Evolutionary conservation across 208 protist species (phyloP), one percentile per base, ranked within the genome.

Genomic region (Lotmaria passim): DNA sequence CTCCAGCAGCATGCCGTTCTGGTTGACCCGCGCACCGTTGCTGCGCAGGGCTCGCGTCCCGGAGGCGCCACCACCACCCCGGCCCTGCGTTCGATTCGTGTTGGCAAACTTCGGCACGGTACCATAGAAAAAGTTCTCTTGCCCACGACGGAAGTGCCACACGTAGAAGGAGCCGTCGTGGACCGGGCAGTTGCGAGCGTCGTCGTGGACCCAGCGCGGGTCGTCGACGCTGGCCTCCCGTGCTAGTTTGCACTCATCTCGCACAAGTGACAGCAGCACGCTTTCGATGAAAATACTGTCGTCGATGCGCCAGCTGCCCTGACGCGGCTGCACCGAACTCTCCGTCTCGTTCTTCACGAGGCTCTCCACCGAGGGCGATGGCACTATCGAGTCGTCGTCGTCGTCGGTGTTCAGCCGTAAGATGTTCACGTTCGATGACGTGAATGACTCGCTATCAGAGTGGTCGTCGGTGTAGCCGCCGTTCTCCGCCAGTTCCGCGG

Each of bases 31-130:
- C 15, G 24, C 33, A 7, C 60, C 48, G 60, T 31, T n/a, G 60
- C 50, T 52, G 31, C 31, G 60, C 60, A 55, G 31, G 5, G 60
- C 30, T 2, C 47, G 60, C 4, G 28, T 53, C 23, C 60, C 60
- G 24, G 33, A 67, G 7, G 46, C 28, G 12, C 43, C 44, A 38
- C 60, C 51, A 48, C 34, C 47, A 34, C 31, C 56, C 33, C 69
- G 69, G 5, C 14, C 38, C 33, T 28, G 31, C 14, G 47, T 38
- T 8, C 59, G 73, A 21, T 74, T 78, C 14, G 74, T 57, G 68
- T 89, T 89, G 14, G 83, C 86, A 51, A 92, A 92, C 56, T 87
- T 89, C 26, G 86, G 86, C 46, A 89, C 78, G 17, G 86, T 92
- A 33, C 83, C 86, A 74, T 92, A 92, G 52, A 75, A 86, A 60